A percentile compares a stretch with the other conserved stretches of the same genome.
These are phyloP conservation scores for Daldinia decipiens DNA, from an alignment of 495 filamentous ascomycete genomes.

Conservation along the genomic window DNA sequence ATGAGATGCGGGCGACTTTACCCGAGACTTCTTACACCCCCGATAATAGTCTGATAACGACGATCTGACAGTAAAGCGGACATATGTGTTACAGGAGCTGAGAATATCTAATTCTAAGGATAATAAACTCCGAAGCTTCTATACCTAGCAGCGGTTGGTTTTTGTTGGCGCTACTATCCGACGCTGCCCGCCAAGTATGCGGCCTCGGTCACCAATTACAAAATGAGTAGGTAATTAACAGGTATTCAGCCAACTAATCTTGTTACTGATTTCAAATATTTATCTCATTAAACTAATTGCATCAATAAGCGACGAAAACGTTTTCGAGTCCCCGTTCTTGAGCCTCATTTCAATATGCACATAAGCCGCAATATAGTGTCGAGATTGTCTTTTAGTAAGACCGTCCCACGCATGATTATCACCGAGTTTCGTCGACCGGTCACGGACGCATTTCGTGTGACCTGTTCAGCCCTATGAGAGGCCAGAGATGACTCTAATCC, in stretches of 20 bases:
- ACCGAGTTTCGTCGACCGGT: conserved; percentile 27
- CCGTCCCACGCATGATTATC: conserved; percentile 30
- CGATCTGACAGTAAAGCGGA: neutral
- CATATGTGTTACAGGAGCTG: neutral
- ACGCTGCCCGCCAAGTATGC: conserved; percentile 12
- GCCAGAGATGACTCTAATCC: conserved; percentile 15
- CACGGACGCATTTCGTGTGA: conserved; percentile 29
- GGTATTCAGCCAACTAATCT: conserved; percentile 29
- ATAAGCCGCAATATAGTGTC: conserved; percentile 41
- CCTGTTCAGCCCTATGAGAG: conserved; percentile 43
- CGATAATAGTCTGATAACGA: neutral
- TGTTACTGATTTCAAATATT: conserved; percentile 6
- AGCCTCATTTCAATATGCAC: conserved; percentile 30
- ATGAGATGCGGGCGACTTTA: neutral
- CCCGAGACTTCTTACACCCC: neutral
- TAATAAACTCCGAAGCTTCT: neutral
- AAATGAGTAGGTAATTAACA: conserved; percentile 15
- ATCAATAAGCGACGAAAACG: conserved; percentile 17
- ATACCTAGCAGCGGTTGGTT: neutral
- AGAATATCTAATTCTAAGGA: neutral
- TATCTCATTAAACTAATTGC: conserved; percentile 18
- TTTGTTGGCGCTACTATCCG: conserved; percentile 16
- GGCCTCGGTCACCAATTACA: conserved; percentile 12
- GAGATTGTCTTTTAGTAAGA: conserved; percentile 35
- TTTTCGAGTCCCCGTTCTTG: conserved; percentile 10